These are phyloP conservation scores for Exophiala viscosa DNA, from an alignment of 2,329 filamentous ascomycete species.

Conservation along the genomic window DNA sequence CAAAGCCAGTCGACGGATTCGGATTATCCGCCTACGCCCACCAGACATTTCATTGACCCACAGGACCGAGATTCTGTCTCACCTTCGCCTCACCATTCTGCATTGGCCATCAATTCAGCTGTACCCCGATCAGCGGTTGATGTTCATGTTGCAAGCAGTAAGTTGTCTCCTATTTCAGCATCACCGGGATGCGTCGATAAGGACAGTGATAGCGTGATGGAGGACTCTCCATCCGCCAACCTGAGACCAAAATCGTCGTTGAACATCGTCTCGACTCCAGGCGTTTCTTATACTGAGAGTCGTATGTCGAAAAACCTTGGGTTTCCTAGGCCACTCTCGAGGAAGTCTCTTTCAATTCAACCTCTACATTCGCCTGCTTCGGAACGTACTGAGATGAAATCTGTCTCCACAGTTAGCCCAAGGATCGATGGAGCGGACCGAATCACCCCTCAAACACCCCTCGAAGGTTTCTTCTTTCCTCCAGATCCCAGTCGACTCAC, in stretches of 20 bases:
- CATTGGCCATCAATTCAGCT: conserved; percentile 26
- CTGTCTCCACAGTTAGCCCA: conserved; percentile 58
- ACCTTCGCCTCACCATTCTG: conserved; percentile 26
- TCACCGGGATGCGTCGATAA: conserved; percentile 30
- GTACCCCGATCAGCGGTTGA: conserved; percentile 16
- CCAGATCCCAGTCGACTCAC: conserved; percentile 79
- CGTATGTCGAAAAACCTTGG: conserved; percentile 39
- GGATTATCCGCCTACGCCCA: conserved; percentile 90
- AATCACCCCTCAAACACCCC: conserved; percentile 71
- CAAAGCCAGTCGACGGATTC: conserved; percentile 61
- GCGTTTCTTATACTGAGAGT: conserved; percentile 36
- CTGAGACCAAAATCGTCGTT: conserved; percentile 34
- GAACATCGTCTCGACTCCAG: conserved; percentile 32
- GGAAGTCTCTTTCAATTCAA: conserved; percentile 33
- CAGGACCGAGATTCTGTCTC: conserved; percentile 22
- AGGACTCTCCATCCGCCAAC: conserved; percentile 33
- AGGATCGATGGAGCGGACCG: conserved; percentile 53
- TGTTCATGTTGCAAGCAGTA: conserved; percentile 34
- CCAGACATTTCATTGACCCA: conserved; percentile 55
- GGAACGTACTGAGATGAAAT: conserved; percentile 52
- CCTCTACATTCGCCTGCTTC: conserved; percentile 35
- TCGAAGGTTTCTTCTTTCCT: conserved; percentile 67
- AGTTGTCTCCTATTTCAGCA: conserved; percentile 34
- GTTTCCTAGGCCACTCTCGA: conserved; percentile 41
- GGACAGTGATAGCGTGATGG: conserved; percentile 34